Base-by-base conservation (phyloP, 2,329 filamentous ascomycete genomes). In the Phialophora chinensis region DNA sequence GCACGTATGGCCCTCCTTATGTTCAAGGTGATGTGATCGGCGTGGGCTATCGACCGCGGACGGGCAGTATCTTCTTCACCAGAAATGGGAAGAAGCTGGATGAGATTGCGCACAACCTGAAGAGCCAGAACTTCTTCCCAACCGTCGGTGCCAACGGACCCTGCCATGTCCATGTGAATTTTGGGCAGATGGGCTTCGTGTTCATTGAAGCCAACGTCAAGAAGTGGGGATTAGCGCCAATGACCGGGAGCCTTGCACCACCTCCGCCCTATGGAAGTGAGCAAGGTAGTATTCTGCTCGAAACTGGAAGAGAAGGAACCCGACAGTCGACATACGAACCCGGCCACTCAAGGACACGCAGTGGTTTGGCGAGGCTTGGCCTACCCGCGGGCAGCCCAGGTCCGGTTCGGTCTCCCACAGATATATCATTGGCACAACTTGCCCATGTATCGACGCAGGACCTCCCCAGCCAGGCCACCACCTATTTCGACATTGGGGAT, bases 201-300 rank as follows among this genome's bases (percentile, higher is more conserved):
- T 99, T 98, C 76, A 98, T 99, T 73, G 95, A 99, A 80, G 95
- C 94, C 69, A 99, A 99, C 75, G 95, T 99, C 67, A 99, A 99
- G 87, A 99, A 98, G 84, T 99, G 95, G 95, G 95, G 95, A 1
- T 83, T 99, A 63, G 95, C 95, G 56, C 95, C 95, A 4, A 96
- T 96, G 86, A 97, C 92, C 1, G 95, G 95, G 66, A 97, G 92
- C 74, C 84, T 99, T 66, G 95, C 95, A 31, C 95, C 95, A 17
- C 95, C 95, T 52, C 95, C 95, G 59, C 95, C 95, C 1, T 99
- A 99, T 76, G 95, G 95, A 56, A 97, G 92, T 69, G 95, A 98
- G 80, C 93, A 97, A 79, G 95, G 95, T 73, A 97, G 93, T 76
- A 97, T 99, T 72, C 83, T 99, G 31, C 86, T 99, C 12, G 95